phyloP scores from a whole-genome alignment of 208 protist genomes.

The Herpetomonas tarakana region DNA sequence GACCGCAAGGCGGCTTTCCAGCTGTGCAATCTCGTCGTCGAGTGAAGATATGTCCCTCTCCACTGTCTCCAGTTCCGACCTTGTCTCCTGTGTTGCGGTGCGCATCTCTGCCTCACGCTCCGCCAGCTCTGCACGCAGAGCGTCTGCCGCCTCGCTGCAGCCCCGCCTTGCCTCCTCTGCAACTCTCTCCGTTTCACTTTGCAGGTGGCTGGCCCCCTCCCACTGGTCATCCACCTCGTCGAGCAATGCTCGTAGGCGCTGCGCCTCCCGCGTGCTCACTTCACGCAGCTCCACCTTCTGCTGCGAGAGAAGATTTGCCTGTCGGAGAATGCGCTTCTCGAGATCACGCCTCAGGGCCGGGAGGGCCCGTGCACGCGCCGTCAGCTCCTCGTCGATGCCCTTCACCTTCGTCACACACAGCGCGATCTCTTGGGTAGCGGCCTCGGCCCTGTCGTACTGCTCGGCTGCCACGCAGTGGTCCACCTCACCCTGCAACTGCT shows the following conservation, averaged over 20 bases:
- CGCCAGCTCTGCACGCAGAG: too few relatives aligned
- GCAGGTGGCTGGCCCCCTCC: neutral
- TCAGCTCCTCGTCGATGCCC: constrained; percentile 13
- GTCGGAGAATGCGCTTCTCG: constrained; percentile 10
- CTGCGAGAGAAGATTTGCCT: constrained; percentile 7
- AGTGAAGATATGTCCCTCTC: neutral
- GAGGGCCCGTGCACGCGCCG: constrained; percentile 3
- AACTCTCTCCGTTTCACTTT: neutral
- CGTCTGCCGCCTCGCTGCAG: too few relatives aligned
- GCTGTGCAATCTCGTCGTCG: neutral
- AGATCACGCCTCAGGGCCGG: constrained; percentile 6
- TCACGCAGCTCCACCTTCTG: constrained; percentile 16
- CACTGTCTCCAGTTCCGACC: too few relatives aligned
- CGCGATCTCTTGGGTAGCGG: constrained; percentile 12
- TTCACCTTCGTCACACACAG: constrained; percentile 1
- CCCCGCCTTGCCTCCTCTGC: too few relatives aligned
- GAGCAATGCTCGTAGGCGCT: constrained; percentile 7
- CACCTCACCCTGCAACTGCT: constrained; percentile 15
- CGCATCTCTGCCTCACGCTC: too few relatives aligned
- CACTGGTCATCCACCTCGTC: constrained; percentile 12
- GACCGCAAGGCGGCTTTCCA: neutral
- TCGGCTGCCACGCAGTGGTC: constrained; percentile 24
- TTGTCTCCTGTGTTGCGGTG: too few relatives aligned
- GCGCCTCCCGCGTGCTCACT: constrained; percentile 11
- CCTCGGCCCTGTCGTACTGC: constrained; percentile 29